Conservation (phyloP, 371 early-diverging fungal genomes). For the Rhizopus microsporus region DNA sequence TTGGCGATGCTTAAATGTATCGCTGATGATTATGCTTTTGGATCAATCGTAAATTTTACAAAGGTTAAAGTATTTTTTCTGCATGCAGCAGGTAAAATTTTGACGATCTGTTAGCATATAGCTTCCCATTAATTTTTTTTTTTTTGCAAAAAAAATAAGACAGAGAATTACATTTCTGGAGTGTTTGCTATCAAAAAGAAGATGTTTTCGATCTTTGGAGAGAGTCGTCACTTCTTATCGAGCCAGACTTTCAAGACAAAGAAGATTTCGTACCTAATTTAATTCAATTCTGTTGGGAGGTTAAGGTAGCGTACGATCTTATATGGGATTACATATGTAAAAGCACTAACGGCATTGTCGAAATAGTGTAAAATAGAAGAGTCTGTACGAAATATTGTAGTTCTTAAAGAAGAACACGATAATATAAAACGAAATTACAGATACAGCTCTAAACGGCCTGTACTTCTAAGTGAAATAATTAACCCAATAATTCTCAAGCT, state of each 20-base stretch:
- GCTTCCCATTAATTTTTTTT: constrained; percentile 2
- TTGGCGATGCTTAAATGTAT: constrained; percentile 20
- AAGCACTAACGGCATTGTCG: constrained; percentile 2
- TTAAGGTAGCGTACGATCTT: constrained; percentile 12
- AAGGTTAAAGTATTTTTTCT: constrained; percentile 17
- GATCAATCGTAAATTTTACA: constrained; percentile 5
- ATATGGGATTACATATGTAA: constrained; percentile 1
- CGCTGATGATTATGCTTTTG: constrained; percentile 12
- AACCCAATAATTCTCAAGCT: constrained; percentile 9
- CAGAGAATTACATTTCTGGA: constrained; percentile 13
- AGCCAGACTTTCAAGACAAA: constrained; percentile 12
- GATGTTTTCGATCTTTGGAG: constrained; percentile 17
- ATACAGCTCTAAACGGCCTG: background rate
- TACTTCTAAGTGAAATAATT: constrained; percentile 1
- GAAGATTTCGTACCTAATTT: constrained; percentile 8
- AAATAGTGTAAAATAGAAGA: constrained; percentile 8
- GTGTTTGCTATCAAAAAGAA: constrained; percentile 11
- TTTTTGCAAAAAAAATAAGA: constrained; percentile 8
- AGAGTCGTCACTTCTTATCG: constrained; percentile 3
- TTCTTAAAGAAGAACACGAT: constrained; percentile 3
- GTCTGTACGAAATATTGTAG: background rate
- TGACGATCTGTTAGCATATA: constrained; percentile 1
- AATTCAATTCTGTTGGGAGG: constrained; percentile 13
- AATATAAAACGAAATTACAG: constrained; percentile 1
- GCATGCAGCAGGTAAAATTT: constrained; percentile 17